A percentile compares a stretch with the other conserved stretches of the same genome.
These are phyloP conservation scores for Phoma herbarum DNA, from an alignment of 2,329 filamentous ascomycete species.

Conservation along the genomic window DNA sequence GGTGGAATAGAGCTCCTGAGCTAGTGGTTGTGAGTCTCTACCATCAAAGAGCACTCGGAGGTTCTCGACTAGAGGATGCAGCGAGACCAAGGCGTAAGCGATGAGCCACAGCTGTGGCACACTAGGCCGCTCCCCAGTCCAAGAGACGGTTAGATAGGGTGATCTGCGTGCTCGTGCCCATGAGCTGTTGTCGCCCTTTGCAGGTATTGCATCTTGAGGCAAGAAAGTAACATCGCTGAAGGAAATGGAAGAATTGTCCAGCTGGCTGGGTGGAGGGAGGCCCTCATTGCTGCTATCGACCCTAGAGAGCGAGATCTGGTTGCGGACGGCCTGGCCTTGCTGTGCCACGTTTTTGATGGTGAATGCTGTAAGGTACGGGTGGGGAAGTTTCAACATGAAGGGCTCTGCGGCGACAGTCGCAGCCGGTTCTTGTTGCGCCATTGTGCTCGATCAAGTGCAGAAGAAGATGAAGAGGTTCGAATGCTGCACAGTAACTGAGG, in stretches of 20 bases:
- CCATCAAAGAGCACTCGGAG: constrained; percentile 56
- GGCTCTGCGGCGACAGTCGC: constrained; percentile 27
- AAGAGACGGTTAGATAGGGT: constrained; percentile 54
- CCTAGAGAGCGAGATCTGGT: constrained; percentile 36
- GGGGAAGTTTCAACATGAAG: constrained; percentile 47
- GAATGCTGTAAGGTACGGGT: constrained; percentile 51
- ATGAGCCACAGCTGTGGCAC: constrained; percentile 59
- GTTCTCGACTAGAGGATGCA: constrained; percentile 56
- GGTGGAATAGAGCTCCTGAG: constrained; percentile 52
- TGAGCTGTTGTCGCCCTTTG: constrained; percentile 48
- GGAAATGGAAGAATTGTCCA: constrained; percentile 40
- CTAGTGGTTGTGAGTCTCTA: constrained; percentile 48
- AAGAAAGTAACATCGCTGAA: constrained; percentile 45
- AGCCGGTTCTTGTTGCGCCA: constrained; percentile 34
- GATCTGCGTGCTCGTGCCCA: constrained; percentile 58
- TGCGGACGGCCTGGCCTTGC: constrained; percentile 29
- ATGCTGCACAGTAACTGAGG: constrained; percentile 17
- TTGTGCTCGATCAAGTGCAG: constrained; percentile 14
- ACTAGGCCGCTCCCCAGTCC: constrained; percentile 53
- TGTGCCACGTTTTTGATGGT: constrained; percentile 36
- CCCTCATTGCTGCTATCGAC: constrained; percentile 30
- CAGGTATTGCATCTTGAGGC: constrained; percentile 34
- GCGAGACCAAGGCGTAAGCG: constrained; percentile 56
- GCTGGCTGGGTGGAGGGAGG: constrained; percentile 32
- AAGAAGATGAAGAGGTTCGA: constrained; percentile 12